Evolutionary conservation across 2,329 filamentous ascomycete species (phyloP).

Genomic region (Xylaria digitata): DNA sequence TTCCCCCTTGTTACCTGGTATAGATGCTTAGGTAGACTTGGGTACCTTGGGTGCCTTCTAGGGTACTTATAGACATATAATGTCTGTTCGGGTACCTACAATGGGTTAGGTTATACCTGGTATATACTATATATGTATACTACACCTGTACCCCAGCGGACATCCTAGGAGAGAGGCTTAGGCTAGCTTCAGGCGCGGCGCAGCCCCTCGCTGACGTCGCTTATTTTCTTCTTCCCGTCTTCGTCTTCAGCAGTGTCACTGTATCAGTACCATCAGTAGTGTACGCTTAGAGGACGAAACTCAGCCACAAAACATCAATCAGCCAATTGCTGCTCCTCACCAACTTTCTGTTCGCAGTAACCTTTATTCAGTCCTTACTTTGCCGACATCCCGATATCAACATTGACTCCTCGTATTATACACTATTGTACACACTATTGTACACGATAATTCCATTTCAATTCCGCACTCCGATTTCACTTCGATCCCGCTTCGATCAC

Average conservation of each 20-base stretch:
- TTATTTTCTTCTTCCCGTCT: not conserved
- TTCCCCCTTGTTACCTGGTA: too few relatives aligned
- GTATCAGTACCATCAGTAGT: too few relatives aligned
- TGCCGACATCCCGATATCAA: not conserved
- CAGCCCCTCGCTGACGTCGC: slow-evolving; percentile 41
- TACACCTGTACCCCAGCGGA: not conserved
- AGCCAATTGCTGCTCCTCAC: slow-evolving; percentile 21
- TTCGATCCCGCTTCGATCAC: too few relatives aligned
- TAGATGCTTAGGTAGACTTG: too few relatives aligned
- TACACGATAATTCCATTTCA: not conserved
- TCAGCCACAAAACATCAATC: slow-evolving; percentile 31
- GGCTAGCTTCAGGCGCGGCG: slow-evolving; percentile 32
- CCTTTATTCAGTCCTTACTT: not conserved
- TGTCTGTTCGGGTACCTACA: too few relatives aligned
- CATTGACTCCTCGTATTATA: not conserved
- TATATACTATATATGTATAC: too few relatives aligned
- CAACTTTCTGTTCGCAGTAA: not conserved
- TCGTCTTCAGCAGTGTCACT: too few relatives aligned
- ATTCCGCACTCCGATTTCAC: not conserved
- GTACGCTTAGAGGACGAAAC: too few relatives aligned
- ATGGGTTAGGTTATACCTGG: not conserved
- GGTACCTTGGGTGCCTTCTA: too few relatives aligned
- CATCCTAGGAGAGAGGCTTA: not conserved
- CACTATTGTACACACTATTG: too few relatives aligned
- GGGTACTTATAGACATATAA: too few relatives aligned